Percentiles rank a stretch among this genome's conserved stretches.
Evolutionary conservation across 2,329 filamentous ascomycete species (phyloP).

Genomic region (Madurella mycetomatis): DNA sequence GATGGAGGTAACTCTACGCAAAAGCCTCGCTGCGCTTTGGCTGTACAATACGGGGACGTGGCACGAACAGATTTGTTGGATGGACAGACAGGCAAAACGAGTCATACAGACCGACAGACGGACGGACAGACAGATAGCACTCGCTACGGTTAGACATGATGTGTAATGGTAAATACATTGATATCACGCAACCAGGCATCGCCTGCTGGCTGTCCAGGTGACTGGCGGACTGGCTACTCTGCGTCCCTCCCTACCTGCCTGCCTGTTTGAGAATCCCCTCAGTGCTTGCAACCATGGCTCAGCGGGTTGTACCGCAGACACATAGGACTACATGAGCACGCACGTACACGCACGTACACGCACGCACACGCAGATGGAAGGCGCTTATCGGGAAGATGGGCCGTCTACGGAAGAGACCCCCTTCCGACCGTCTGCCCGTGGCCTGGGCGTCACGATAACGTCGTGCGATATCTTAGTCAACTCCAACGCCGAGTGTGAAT

Average conservation of each 20-base stretch:
- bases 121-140: not conserved
- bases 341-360: too few relatives aligned
- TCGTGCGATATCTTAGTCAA: too few relatives aligned
- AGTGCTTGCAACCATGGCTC: not conserved
- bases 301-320: not conserved
- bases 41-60: not conserved
- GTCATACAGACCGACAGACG: not conserved
- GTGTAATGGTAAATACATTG: constrained; percentile 14
- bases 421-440: too few relatives aligned
- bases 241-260: not conserved
- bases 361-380: not conserved
- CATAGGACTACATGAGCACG: too few relatives aligned
- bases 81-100: not conserved
- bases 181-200: not conserved
- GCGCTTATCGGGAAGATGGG: not conserved
- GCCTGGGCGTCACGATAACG: too few relatives aligned
- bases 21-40: not conserved
- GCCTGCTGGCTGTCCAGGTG: not conserved
- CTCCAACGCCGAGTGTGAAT: too few relatives aligned
- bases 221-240: not conserved
- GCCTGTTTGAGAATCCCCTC: not conserved
- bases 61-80: not conserved
- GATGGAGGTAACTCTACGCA: not conserved
- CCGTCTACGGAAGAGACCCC: too few relatives aligned
- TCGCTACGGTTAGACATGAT: constrained; percentile 4